phyloP scores from a whole-genome alignment of 129 eudicot genomes.

The Flaveria linearis region DNA sequence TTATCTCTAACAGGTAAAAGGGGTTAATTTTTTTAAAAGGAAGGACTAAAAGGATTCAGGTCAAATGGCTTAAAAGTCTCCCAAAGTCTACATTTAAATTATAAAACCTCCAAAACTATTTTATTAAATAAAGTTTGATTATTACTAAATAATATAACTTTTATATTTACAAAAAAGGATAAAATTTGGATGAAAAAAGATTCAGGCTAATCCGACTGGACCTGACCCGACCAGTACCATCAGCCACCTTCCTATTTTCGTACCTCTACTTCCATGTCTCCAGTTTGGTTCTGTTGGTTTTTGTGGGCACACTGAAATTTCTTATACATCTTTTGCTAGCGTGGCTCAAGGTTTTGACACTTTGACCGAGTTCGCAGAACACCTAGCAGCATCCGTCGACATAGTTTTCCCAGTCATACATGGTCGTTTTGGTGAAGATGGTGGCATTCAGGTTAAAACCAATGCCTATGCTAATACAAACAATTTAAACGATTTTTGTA shows the following conservation, averaged over 20 bases:
- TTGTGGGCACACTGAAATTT: background rate
- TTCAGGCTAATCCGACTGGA: too few relatives aligned
- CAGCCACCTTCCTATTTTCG: background rate
- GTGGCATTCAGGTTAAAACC: conserved; percentile 72
- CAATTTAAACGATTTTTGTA: background rate
- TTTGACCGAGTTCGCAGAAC: conserved; percentile 70
- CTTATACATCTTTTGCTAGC: conserved; percentile 44
- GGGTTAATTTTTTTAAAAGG: too few relatives aligned
- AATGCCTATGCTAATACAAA: background rate
- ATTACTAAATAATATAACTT: too few relatives aligned
- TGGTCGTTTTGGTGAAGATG: conserved; percentile 96
- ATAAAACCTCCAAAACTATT: too few relatives aligned
- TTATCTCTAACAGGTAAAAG: conserved; percentile 9
- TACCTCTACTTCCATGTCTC: conserved; percentile 1
- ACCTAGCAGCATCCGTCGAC: conserved; percentile 77
- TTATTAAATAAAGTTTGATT: background rate
- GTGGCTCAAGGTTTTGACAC: conserved; percentile 83
- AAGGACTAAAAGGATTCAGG: too few relatives aligned
- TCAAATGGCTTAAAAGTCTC: too few relatives aligned
- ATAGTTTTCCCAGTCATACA: conserved; percentile 94
- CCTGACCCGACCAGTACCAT: background rate
- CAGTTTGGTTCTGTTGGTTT: background rate
- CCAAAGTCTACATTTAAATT: too few relatives aligned
- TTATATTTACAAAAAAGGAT: background rate
- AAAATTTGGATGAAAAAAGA: background rate